Evolutionary conservation across 2,329 filamentous ascomycete genomes (phyloP), one percentile per base, ranked within the genome.

Genomic region (Trichoderma lentiforme): DNA sequence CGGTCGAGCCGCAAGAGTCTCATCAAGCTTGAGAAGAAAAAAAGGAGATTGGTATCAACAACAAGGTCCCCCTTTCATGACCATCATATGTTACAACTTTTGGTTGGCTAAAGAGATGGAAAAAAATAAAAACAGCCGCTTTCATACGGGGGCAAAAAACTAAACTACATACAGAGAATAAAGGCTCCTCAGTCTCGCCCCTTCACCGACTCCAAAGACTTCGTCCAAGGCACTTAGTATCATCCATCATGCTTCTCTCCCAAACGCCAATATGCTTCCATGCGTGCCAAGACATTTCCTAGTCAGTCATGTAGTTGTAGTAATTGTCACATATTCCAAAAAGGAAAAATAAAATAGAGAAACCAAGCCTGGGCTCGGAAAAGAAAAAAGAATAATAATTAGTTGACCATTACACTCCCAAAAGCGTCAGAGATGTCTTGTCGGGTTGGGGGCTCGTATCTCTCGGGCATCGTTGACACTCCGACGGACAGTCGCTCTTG

Each of bases 401-500:
- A 82, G 62, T 76, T 79, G 53, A 89, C 88, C 85, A 89, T 86
- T 65, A 89, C 82, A 76, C 86, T 88, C 73, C 85, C 83, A 78
- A 90, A 89, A 32, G 84, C 81, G 71, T 89, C 85, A 18, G 85
- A 84, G 71, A 89, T 89, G 63, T 89, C 86, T 24, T 82, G 80
- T 68, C 81, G 82, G 7, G 84, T 84, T 8, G 84, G 85, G 3
- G 77, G 77, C 56, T 83, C 81, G 8, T 81, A 76, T 36, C 80
- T 75, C 47, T 87, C 84, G 9, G 80, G 78, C 18, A 76, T 72
- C 30, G 82, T 84, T 34, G 84, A 83, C 28, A 82, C 76, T 6
- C 90, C 90, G 8, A 81, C 79, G 8, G 91, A 86, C 62, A 98
- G 85, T 73, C 92, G 89, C 74, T 95, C 93, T 79, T 97, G 92